Conservation (phyloP, 2,329 filamentous ascomycete species). For the Paecilomyces formosus region DNA sequence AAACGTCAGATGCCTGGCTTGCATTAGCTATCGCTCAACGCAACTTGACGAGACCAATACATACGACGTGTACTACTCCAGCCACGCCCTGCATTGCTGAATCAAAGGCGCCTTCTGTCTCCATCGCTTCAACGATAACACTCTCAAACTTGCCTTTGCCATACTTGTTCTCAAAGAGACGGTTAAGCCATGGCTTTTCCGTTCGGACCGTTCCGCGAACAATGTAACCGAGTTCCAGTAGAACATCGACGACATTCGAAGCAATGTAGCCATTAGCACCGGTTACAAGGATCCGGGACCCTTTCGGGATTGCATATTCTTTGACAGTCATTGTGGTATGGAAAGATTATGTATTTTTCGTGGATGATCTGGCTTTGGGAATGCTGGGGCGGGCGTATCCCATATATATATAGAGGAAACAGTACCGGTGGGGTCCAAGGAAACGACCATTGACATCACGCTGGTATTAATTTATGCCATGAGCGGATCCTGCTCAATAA, state of each 20-base stretch:
- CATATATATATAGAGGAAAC: no score
- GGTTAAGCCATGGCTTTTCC: slow-evolving; percentile 27
- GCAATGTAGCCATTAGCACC: slow-evolving; percentile 42
- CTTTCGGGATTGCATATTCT: slow-evolving; percentile 14
- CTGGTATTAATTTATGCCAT: no score
- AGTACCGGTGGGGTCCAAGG: no score
- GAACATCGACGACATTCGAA: slow-evolving; percentile 33
- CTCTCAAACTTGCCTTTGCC: slow-evolving; percentile 28
- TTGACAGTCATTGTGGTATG: neutral
- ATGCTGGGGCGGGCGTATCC: no score
- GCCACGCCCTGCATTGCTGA: slow-evolving; percentile 31
- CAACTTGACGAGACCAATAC: neutral
- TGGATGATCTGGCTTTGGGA: neutral
- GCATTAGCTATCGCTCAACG: neutral
- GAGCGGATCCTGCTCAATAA: no score
- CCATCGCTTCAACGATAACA: slow-evolving; percentile 32
- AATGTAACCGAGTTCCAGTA: slow-evolving; percentile 34
- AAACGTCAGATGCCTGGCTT: slow-evolving; percentile 1
- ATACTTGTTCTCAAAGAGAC: slow-evolving; percentile 22
- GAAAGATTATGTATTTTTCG: neutral
- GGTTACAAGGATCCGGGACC: slow-evolving; percentile 37
- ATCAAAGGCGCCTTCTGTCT: slow-evolving; percentile 30
- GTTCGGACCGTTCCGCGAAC: slow-evolving; percentile 42
- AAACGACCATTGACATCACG: no score
- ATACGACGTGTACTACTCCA: neutral